phyloP scores from a whole-genome alignment of 352 stramenopile species.

The Phytopythium sindhum region DNA sequence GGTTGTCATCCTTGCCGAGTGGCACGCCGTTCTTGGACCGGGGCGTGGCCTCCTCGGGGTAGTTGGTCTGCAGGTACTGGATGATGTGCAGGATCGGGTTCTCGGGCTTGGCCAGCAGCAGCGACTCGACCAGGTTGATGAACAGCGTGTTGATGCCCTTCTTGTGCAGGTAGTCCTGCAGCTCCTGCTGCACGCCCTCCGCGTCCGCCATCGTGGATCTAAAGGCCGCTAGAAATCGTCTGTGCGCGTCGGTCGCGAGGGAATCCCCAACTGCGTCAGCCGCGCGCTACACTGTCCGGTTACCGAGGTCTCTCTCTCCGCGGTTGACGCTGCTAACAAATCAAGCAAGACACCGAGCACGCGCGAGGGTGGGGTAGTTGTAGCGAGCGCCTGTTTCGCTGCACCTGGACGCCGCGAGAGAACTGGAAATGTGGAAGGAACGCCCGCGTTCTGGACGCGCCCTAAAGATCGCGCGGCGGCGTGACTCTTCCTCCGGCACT shows the following conservation, averaged over 20 bases:
- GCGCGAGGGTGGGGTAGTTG: neutral
- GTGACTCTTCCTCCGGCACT: neutral
- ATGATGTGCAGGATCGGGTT: conserved; percentile 89
- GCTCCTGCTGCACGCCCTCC: conserved; percentile 86
- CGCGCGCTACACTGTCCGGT: neutral
- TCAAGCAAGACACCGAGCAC: neutral
- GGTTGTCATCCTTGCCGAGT: conserved; percentile 41
- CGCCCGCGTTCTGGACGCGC: neutral
- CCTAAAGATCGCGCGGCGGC: conserved; percentile 2
- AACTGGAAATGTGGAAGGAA: conserved; percentile 3
- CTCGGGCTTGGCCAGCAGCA: conserved; percentile 87
- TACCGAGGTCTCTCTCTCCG: neutral
- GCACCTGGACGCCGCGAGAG: neutral
- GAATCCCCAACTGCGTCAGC: neutral
- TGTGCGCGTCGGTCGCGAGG: neutral
- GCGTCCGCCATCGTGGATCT: conserved; percentile 63
- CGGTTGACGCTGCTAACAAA: neutral
- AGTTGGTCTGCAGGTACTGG: conserved; percentile 87
- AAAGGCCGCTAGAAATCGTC: neutral
- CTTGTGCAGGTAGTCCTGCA: conserved; percentile 90
- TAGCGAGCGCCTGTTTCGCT: neutral
- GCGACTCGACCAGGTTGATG: conserved; percentile 90
- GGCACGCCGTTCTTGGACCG: conserved; percentile 28
- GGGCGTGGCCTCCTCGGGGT: conserved; percentile 71
- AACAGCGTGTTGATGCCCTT: conserved; percentile 92